These are phyloP conservation scores for Mucor saturninus DNA, from an alignment of 371 early-diverging fungal genomes.

Conservation along the genomic window DNA sequence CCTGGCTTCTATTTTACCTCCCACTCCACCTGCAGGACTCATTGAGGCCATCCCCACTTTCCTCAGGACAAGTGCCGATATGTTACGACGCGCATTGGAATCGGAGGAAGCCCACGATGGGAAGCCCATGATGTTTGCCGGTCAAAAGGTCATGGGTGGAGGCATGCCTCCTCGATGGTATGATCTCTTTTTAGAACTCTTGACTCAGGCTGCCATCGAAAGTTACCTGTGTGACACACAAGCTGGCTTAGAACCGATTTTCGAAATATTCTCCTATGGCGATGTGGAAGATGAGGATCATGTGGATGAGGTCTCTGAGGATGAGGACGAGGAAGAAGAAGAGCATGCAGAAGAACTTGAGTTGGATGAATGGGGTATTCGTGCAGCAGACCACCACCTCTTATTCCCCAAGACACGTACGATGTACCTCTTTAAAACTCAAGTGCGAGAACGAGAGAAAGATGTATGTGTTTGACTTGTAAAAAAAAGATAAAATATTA, in stretches of 20 bases:
- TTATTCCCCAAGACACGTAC: constrained; percentile 57
- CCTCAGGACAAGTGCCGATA: constrained; percentile 60
- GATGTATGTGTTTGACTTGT: constrained; percentile 34
- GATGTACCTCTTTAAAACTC: constrained; percentile 52
- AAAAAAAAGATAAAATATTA: background rate
- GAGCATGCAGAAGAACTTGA: constrained; percentile 25
- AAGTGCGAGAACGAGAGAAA: constrained; percentile 55
- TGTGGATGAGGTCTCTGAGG: constrained; percentile 23
- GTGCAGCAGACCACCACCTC: constrained; percentile 53
- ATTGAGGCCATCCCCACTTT: constrained; percentile 65
- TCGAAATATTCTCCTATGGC: constrained; percentile 66
- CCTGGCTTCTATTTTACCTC: constrained; percentile 14
- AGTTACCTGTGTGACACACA: constrained; percentile 63
- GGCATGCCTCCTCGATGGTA: constrained; percentile 66
- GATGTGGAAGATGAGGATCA: constrained; percentile 58
- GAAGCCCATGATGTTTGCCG: constrained; percentile 47
- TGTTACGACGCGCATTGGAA: constrained; percentile 48
- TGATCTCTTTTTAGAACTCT: constrained; percentile 59
- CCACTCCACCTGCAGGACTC: constrained; percentile 43
- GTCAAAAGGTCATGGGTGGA: constrained; percentile 57
- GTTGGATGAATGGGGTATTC: constrained; percentile 41
- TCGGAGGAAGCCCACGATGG: constrained; percentile 26
- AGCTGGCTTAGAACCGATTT: constrained; percentile 56
- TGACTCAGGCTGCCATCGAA: constrained; percentile 68
- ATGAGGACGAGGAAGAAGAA: constrained; percentile 27